Evolutionary conservation across 257 asterid species (phyloP).

Genomic region (Petunia secreta): DNA sequence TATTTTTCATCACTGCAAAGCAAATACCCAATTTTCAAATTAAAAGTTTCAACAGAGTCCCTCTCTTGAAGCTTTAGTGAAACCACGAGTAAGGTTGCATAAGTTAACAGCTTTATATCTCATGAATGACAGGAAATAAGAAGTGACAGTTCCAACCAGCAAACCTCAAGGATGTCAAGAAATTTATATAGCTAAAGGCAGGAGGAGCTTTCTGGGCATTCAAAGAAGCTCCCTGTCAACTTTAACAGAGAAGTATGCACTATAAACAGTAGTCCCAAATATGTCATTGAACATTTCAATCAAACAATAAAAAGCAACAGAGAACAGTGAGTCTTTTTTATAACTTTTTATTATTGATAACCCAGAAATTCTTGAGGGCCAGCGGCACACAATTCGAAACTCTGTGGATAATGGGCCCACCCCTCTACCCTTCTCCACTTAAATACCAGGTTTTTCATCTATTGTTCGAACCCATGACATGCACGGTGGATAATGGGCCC

Average conservation of each 20-base stretch:
- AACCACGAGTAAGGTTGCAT: background rate
- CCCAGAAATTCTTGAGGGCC: background rate
- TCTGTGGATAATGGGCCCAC: background rate
- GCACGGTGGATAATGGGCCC: background rate
- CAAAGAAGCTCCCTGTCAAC: background rate
- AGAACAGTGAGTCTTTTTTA: background rate
- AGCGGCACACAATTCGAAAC: background rate
- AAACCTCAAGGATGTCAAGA: background rate
- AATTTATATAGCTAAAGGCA: background rate
- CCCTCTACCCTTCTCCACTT: constrained; percentile 1
- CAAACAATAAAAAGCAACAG: background rate
- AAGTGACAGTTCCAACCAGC: background rate
- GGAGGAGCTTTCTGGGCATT: background rate
- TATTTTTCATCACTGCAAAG: constrained; percentile 80
- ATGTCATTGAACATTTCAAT: too few species aligned
- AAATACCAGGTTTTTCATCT: background rate
- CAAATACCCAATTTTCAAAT: constrained; percentile 26
- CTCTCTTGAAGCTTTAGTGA: background rate
- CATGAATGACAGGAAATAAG: background rate
- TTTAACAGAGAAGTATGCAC: background rate
- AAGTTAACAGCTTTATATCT: constrained; percentile 3
- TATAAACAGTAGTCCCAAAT: background rate
- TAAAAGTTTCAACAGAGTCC: background rate
- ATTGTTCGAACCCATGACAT: too few species aligned
- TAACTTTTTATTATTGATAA: background rate